A percentile compares a stretch with the other conserved stretches of the same genome.
Evolutionary conservation across 805 yeast species (phyloP).

Genomic region (Middelhovenomyces tepae): DNA sequence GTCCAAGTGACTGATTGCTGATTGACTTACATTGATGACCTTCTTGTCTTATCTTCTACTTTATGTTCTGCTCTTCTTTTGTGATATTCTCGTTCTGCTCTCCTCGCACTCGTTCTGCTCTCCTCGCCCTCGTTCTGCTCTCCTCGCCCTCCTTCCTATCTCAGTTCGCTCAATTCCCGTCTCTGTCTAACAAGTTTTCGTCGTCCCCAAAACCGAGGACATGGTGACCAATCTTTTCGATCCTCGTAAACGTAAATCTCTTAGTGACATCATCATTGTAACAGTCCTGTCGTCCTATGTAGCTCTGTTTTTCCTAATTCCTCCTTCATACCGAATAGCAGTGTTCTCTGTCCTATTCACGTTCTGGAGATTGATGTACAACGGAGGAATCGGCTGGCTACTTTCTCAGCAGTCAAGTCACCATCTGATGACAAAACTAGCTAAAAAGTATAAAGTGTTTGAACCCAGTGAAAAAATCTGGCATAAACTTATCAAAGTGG

Average conservation of each 20-base stretch:
- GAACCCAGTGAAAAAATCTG: conserved; percentile 20
- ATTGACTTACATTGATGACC: background rate
- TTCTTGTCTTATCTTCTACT: no score
- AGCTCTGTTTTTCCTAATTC: conserved; percentile 22
- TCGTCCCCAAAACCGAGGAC: conserved; percentile 61
- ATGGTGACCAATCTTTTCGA: conserved; percentile 77
- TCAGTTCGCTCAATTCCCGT: no score
- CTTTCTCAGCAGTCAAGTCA: conserved; percentile 58
- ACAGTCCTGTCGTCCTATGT: conserved; percentile 31
- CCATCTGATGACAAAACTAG: conserved; percentile 44
- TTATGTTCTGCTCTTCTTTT: no score
- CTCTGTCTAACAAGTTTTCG: no score
- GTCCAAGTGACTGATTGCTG: no score
- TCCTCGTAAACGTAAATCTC: conserved; percentile 61
- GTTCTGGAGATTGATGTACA: conserved; percentile 70
- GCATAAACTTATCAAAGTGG: conserved; percentile 37
- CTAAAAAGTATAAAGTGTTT: conserved; percentile 40
- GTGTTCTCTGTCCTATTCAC: conserved; percentile 49
- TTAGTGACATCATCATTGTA: conserved; percentile 55
- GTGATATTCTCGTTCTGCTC: no score
- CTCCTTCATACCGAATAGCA: conserved; percentile 21
- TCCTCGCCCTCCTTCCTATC: no score
- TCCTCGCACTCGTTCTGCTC: no score
- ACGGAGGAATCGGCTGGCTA: conserved; percentile 69
- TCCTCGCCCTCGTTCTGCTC: no score